phyloP scores from a whole-genome alignment of 2,329 filamentous ascomycete genomes.

The Aureobasidium sp. region DNA sequence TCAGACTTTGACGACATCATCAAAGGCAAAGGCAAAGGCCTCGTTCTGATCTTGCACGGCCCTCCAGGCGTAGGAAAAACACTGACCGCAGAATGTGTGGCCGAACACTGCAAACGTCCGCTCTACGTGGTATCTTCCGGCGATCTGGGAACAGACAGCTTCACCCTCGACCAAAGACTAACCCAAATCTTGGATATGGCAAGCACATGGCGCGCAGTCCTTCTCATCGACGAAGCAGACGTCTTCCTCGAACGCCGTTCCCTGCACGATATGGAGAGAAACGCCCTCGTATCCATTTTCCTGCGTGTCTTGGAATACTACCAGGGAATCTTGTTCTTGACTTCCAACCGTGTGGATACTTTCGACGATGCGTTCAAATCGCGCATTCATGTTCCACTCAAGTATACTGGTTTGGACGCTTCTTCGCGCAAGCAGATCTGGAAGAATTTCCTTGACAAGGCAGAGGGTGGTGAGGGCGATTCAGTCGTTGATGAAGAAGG shows the following conservation, averaged over 20 bases:
- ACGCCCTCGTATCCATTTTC: conserved; percentile 24
- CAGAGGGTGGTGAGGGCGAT: background rate
- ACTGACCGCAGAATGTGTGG: conserved; percentile 20
- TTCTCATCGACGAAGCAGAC: conserved; percentile 34
- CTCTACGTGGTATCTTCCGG: conserved; percentile 9
- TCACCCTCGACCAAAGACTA: background rate
- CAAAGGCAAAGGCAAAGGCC: conserved; percentile 29
- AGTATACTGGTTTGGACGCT: background rate
- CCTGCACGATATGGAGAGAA: conserved; percentile 16
- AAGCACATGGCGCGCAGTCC: conserved; percentile 21
- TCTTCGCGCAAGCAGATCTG: conserved; percentile 4
- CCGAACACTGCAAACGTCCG: conserved; percentile 5
- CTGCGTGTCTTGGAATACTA: conserved; percentile 33
- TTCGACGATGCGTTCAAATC: conserved; percentile 11
- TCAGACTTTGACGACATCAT: conserved; percentile 24
- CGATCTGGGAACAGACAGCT: background rate
- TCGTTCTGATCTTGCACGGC: conserved; percentile 29
- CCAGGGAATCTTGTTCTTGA: conserved; percentile 31
- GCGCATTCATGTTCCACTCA: background rate
- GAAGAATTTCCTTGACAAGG: background rate
- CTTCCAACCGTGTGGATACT: conserved; percentile 24
- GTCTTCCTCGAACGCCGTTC: conserved; percentile 23
- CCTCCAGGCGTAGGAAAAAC: conserved; percentile 32
- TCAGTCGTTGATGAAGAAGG: background rate
- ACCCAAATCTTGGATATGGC: background rate